Base-by-base conservation (phyloP, 1,284 basidiomycete species). In the Papiliotrema nemorosa region DNA sequence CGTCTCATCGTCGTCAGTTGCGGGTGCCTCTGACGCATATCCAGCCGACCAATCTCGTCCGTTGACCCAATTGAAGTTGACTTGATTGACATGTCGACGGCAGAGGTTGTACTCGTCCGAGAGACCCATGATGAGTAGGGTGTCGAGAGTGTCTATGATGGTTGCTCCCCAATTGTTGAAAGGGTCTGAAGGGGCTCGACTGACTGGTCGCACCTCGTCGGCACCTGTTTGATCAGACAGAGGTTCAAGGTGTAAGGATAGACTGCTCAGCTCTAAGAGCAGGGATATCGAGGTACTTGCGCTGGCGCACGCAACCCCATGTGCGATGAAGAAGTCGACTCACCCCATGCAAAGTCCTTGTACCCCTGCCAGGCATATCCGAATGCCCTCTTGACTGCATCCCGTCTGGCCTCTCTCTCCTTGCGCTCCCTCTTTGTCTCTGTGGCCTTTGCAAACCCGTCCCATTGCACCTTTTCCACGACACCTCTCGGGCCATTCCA, bases 71-170 rank as follows among this genome's bases (percentile, higher is more conserved):
- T 77, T 73, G 56, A 92, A 90, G 61, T 86, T 82, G 45, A 83
- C 75, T 46, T 81, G 76, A 40, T 81, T 77, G 24, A 96, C 80
- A 53, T 87, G 78, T n/a, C 81, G 76, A 3, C 92, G 75, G 3
- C 87, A 88, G 2, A 84, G 79, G 22, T 78, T 70, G 72, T 87
- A 94, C 68, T 94, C 87, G 13, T 83, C 80, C n/a, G 83, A 74
- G 12, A 96, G 79, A 22, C 80, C 85, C 86, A 97, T 88, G 46
- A 97, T 76, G 25, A 89, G 78, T 75, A 97, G 84, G 0, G 92
- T 96, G 67, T 94, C 90, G 16, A 97, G 80, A 2, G 86, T 82
- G 63, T 90, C 89, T 54, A 89, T 80, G 47, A 84, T 80, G 1
- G 86, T 86, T 0, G 92, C 85, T 13, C 89, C 90, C 91, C 92